A percentile compares a stretch with the other conserved stretches of the same genome.
Conservation (phyloP, 2,329 filamentous ascomycete species). For the Fusarium devonianum region DNA sequence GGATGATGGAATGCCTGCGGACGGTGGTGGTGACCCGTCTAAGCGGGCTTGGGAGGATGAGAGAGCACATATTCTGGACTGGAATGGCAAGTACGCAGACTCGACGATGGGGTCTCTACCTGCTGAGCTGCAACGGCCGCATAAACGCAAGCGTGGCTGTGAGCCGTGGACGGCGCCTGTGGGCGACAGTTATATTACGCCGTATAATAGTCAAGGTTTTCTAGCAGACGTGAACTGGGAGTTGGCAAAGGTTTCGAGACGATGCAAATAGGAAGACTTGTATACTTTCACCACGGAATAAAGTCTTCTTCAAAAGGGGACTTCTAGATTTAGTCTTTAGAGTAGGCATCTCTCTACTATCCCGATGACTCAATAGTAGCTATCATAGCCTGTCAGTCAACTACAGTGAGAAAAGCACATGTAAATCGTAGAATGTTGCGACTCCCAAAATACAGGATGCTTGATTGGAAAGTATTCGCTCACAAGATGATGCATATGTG, state of each 20-base stretch:
- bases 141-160: neutral
- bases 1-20: too few species aligned
- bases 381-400: too few species aligned
- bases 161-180: neutral
- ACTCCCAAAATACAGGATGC: too few species aligned
- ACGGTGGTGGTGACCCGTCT: neutral
- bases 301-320: too few species aligned
- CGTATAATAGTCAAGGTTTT: neutral
- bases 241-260: neutral
- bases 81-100: neutral
- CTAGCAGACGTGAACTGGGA: conserved; percentile 2
- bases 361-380: too few species aligned
- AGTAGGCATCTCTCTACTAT: too few species aligned
- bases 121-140: neutral
- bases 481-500: too few species aligned
- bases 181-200: neutral
- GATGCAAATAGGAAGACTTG: neutral
- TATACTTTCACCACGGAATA: too few species aligned
- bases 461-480: too few species aligned
- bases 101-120: neutral
- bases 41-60: neutral
- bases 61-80: neutral
- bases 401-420: too few species aligned
- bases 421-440: too few species aligned
- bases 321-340: too few species aligned